Evolutionary conservation across 441 rosid species (phyloP), one percentile per base, ranked within the genome.

Genomic region (Populus hybrid): DNA sequence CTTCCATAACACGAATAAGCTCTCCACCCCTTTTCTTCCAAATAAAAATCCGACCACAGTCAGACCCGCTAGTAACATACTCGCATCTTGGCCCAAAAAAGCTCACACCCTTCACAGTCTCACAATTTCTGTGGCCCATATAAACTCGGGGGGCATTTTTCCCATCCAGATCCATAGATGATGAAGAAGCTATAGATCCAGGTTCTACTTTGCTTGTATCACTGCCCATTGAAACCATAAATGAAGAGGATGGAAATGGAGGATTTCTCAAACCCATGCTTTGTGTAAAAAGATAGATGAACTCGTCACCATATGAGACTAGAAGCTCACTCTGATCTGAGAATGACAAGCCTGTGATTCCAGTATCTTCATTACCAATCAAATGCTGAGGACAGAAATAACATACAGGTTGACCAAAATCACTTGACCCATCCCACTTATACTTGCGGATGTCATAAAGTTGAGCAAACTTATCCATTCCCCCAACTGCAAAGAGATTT

Each of bases 11-110:
- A 81, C 91, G 92, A 72, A 94, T 71, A 59, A 92, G 94, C 85
- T 86, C 83, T 71, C 95, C 97, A 14, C 83, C 87, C 79, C 88
- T 91, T 76, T 90, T 95, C 88, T 81, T 91, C 99, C 99, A 95
- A 57, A 94, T 90, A 82, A 94, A 95, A 71, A 93, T 88, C 74
- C 94, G 84, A 26, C 99, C 99, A 82, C 99, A 95, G 81, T 95
- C 97, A 42, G 99, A 95, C 16, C 98, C 97, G 28, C 97, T 95
- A 79, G 87, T 88, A 82, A 94, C 98, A 85, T 92, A 95, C 78
- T 94, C 94, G 42, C 91, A 89, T 79, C 83, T 77, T 6, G 97
- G 97, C 82, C 99, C 99, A 70, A 84, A 92, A 79, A 94, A 95
- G 78, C 81, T 89, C 46, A 92, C 98, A 63, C 95, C 97, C 76